Percentiles rank a stretch among this genome's conserved stretches.
Evolutionary conservation across 495 filamentous ascomycete species (phyloP).

Genomic region (Acidiella bohemica): DNA sequence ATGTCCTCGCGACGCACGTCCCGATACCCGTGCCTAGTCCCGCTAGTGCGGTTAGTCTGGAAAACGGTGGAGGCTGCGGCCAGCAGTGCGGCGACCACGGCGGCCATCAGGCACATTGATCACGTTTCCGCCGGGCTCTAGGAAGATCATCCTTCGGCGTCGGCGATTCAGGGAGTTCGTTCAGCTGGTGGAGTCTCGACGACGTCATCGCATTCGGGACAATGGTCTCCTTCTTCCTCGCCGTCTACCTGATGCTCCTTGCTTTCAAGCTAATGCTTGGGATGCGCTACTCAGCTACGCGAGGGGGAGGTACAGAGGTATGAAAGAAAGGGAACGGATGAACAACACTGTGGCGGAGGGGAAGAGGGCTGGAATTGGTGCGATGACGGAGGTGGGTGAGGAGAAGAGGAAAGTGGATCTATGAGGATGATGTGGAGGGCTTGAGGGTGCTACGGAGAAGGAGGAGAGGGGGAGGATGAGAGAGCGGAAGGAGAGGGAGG

Average conservation of each 20-base stretch:
- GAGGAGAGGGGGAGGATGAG: too few species aligned
- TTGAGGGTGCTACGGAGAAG: too few species aligned
- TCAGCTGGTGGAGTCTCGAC: conserved; percentile 35
- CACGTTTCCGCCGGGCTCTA: conserved; percentile 58
- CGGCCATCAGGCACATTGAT: conserved; percentile 61
- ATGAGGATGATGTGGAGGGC: conserved; percentile 67
- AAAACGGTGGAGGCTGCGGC: conserved; percentile 33
- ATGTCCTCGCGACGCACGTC: conserved; percentile 82
- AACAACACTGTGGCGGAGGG: conserved; percentile 49
- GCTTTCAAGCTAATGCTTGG: conserved; percentile 73
- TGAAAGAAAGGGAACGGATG: conserved; percentile 57
- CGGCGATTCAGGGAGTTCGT: conserved; percentile 34
- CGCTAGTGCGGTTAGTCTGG: conserved; percentile 48
- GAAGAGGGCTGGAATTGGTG: conserved; percentile 66
- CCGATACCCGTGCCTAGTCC: conserved; percentile 61
- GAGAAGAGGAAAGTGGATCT: conserved; percentile 78
- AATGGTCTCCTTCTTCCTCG: conserved; percentile 65
- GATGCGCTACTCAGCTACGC: conserved; percentile 64
- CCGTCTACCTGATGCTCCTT: conserved; percentile 62
- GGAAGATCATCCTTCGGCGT: conserved; percentile 48
- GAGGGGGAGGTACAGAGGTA: conserved; percentile 59
- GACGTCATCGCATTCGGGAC: conserved; percentile 56
- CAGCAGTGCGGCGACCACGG: conserved; percentile 53
- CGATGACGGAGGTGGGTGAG: conserved; percentile 70
- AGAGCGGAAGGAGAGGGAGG: conserved; percentile 46